Conservation (phyloP, 495 filamentous ascomycete genomes). For the Hyphodiscus hymeniophilus region DNA sequence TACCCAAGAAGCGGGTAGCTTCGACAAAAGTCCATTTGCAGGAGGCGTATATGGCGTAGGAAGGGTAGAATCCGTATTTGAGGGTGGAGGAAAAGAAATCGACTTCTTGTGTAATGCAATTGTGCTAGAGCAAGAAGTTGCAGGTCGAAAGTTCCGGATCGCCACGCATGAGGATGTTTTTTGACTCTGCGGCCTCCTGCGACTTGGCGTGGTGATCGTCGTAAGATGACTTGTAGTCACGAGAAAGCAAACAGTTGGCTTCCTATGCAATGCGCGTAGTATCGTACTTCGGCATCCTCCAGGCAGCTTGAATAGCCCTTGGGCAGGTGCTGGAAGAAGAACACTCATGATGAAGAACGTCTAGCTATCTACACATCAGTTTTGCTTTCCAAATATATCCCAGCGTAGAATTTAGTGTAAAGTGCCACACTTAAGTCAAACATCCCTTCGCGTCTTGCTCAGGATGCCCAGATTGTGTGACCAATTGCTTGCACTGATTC, state of each 20-base stretch:
- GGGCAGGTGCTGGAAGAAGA: neutral
- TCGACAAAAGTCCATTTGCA: slow-evolving; percentile 66
- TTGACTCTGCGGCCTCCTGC: too few species aligned
- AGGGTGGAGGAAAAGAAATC: neutral
- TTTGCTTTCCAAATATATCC: neutral
- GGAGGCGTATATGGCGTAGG: slow-evolving; percentile 52
- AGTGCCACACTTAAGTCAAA: too few species aligned
- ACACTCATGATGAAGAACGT: neutral
- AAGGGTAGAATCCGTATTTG: neutral
- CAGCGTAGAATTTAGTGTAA: too few species aligned
- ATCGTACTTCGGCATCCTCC: slow-evolving; percentile 3
- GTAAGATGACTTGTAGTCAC: neutral
- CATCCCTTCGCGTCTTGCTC: too few species aligned
- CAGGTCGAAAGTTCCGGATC: neutral
- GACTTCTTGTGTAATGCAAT: neutral
- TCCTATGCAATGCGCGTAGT: neutral
- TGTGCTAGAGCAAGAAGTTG: neutral
- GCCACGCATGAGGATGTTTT: too few species aligned
- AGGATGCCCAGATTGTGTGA: neutral
- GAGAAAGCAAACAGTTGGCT: neutral
- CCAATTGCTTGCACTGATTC: too few species aligned
- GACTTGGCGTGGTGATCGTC: neutral
- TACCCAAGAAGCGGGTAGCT: slow-evolving; percentile 65
- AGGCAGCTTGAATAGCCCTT: slow-evolving; percentile 6
- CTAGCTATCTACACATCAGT: neutral